Base-by-base conservation (phyloP, 2,329 filamentous ascomycete species). In the Bipolaris zeicola region DNA sequence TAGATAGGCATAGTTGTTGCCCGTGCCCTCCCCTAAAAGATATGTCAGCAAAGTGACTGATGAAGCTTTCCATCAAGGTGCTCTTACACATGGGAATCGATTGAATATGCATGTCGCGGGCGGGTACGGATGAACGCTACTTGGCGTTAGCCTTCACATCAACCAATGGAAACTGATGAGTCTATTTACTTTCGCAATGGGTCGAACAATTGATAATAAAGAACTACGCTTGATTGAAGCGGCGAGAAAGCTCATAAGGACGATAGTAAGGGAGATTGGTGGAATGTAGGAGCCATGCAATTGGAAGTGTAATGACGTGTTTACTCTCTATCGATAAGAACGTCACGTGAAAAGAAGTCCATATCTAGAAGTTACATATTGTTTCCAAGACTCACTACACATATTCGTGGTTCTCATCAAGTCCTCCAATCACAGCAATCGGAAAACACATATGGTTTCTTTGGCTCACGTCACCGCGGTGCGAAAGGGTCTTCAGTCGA, bases 31-130 rank as follows among this genome's bases (percentile, higher is more conserved):
- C 89, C 90, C 90, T 93, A 54, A 37, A 0, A n/a, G 14, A 8
- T 22, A 0, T 13, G 34, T 64, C 20, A 65, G 56, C 28, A 36
- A 20, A 5, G 26, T 8, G 39, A 28, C 13, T 22, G 6, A n/a
- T 16, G 11, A 2, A 22, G 3, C 41, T 38, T 36, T 47, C 51
- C 55, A 66, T 62, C 50, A 51, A 43, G 62, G 63, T 69, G 57
- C 64, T 69, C 59, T 81, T 85, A 92, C 91, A 94, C 90, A 95
- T 94, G 55, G 90, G 90, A 78, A 95, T 94, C 66, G 89, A 90
- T 78, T 91, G 85, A 79, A 94, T 89, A 85, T 94, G 90, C 91
- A 95, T 95, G 65, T 79, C 79, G 79, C 83, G 83, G 61, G 67
- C 52, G 28, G 61, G 55, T 41, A 63, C 47, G 8, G 41, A 44